Evolutionary conservation across 2,329 filamentous ascomycete genomes (phyloP).

Genomic region (Cryphonectria japonica): DNA sequence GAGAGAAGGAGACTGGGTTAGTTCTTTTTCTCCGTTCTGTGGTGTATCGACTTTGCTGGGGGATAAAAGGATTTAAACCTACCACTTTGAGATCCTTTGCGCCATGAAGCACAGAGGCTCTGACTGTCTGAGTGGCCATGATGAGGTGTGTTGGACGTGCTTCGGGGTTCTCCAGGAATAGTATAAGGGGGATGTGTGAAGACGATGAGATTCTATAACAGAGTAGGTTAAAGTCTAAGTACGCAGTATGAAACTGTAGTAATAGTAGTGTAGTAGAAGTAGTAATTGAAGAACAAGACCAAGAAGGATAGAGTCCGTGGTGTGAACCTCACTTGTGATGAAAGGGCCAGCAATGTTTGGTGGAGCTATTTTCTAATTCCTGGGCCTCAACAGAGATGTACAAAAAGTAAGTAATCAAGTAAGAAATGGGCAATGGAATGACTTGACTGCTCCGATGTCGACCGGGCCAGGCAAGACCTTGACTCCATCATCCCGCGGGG

Average conservation of each 20-base stretch:
- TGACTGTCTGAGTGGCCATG: constrained; percentile 40
- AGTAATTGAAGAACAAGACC: too few species aligned
- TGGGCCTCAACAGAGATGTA: background rate
- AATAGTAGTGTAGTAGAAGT: too few species aligned
- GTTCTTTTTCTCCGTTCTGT: background rate
- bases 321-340: constrained; percentile 17
- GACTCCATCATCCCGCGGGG: constrained; percentile 26
- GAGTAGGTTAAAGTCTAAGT: background rate
- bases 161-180: background rate
- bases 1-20: background rate
- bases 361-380: constrained; percentile 15
- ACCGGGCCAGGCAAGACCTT: constrained; percentile 9
- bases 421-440: background rate
- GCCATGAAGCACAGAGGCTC: constrained; percentile 59
- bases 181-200: background rate
- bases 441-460: constrained; percentile 27
- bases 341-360: background rate
- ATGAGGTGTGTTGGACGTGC: constrained; percentile 4
- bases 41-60: background rate
- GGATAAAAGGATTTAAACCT: constrained; percentile 31
- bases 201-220: background rate
- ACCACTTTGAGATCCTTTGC: constrained; percentile 55
- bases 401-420: background rate
- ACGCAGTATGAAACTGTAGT: background rate
- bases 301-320: background rate